Base-by-base conservation (phyloP, 2,329 filamentous ascomycete species). In the Fusarium austroafricanum region DNA sequence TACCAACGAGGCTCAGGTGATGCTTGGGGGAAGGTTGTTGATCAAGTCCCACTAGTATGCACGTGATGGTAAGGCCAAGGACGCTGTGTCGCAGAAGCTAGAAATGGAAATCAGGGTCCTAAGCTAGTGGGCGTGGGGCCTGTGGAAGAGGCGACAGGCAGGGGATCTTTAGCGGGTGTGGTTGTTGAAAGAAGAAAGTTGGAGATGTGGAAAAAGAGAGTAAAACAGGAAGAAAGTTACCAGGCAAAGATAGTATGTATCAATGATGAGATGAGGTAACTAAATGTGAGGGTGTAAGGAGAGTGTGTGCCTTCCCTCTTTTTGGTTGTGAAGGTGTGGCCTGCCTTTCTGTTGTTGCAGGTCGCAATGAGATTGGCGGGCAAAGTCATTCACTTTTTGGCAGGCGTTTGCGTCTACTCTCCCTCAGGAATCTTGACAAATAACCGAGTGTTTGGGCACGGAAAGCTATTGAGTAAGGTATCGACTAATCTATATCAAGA, bases 1-100 rank as follows among this genome's bases (percentile, higher is more conserved):
- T 54, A 50, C 60, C 58, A 64, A 68, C 62, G 69, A 71, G 49
- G 67, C 61, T 63, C 66, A 63, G 63, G 60, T 63, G 66, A 60
- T 53, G 66, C 28, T 64, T 59, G 61, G 59, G 63, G 59, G 63
- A 56, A 44, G 51, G 67, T 60, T 54, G 69, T 63, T 61, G 68
- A 73, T 67, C 60, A 44, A 55, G 71, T 68, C 56, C 72, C 71
- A 62, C 71, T 62, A 66, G 28, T 45, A 42, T 40, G 61, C 72
- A 74, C 72, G 72, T 74, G 72, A 74, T 74, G 65, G 55, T 38
- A 61, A 52, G 44, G 50, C 26, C 46, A 54, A 45, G 47, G 54
- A 40, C 40, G 47, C 57, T 68, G 58, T 45, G 21, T 5, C 29
- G 46, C 15, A 28, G 47, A 23, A 17, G 31, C 15, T 7, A 9